Conservation (phyloP, 1,284 basidiomycete genomes). For the Vanrija humicola region DNA sequence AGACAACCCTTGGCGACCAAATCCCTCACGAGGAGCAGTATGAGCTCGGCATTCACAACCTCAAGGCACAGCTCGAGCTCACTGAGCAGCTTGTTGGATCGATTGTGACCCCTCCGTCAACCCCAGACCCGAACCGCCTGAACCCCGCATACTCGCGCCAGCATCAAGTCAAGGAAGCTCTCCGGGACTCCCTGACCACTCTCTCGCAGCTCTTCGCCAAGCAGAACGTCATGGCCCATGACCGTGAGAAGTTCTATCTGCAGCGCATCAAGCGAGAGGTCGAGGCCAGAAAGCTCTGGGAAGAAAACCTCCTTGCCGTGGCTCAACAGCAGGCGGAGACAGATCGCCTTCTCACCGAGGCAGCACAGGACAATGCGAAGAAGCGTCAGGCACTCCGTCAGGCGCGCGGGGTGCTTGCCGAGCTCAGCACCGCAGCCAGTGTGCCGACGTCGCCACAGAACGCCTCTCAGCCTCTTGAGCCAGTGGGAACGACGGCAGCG, state of each 20-base stretch:
- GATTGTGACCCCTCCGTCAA: conserved; percentile 48
- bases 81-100: conserved; percentile 64
- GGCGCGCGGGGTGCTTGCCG: conserved; percentile 64
- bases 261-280: conserved; percentile 63
- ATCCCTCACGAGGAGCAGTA: conserved; percentile 68
- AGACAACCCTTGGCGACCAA: conserved; percentile 5
- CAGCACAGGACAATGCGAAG: conserved; percentile 49
- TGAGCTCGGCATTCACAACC: conserved; percentile 69
- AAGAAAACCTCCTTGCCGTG: conserved; percentile 81
- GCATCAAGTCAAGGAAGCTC: conserved; percentile 57
- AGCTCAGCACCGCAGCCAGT: conserved; percentile 25
- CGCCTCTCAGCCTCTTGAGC: background rate
- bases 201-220: conserved; percentile 63
- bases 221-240: conserved; percentile 67
- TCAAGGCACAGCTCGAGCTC: conserved; percentile 74
- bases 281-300: conserved; percentile 77
- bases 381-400: conserved; percentile 57
- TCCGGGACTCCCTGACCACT: conserved; percentile 62
- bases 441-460: conserved; percentile 5
- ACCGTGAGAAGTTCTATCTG: conserved; percentile 79
- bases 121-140: conserved; percentile 15
- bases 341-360: conserved; percentile 66
- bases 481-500: background rate
- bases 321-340: conserved; percentile 81
- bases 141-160: conserved; percentile 37